Evolutionary conservation across 352 stramenopile genomes (phyloP).

Genomic region (Bremia lactucae): DNA sequence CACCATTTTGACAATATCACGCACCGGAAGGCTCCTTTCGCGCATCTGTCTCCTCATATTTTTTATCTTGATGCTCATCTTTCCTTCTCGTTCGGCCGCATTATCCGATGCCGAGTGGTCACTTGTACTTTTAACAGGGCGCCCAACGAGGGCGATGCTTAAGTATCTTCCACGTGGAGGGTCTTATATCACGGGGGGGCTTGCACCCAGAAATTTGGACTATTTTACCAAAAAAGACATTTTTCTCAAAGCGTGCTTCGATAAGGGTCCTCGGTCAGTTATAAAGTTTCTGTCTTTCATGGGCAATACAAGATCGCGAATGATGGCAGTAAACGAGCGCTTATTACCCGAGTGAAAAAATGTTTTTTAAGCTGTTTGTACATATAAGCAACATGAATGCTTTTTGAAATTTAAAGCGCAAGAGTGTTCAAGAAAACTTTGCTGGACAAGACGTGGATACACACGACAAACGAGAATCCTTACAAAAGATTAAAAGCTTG

Average conservation of each 20-base stretch:
- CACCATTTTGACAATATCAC: too few relatives aligned
- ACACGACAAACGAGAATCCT: constrained; percentile 6
- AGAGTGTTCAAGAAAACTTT: constrained; percentile 47
- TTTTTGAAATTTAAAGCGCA: constrained; percentile 7
- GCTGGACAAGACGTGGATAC: constrained; percentile 17
- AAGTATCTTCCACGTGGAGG: too few relatives aligned
- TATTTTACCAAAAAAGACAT: too few relatives aligned
- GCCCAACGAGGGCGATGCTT: constrained; percentile 3
- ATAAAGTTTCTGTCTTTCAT: constrained; percentile 9
- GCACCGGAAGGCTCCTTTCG: constrained; percentile 65
- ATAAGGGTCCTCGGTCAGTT: constrained; percentile 16
- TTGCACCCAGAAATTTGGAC: too few relatives aligned
- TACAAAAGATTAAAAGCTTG: constrained; percentile 15
- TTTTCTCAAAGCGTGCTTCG: neutral
- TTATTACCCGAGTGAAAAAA: constrained; percentile 19
- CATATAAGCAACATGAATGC: neutral
- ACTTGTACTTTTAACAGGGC: too few relatives aligned
- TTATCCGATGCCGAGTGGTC: too few relatives aligned
- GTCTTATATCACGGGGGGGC: too few relatives aligned
- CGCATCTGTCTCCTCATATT: constrained; percentile 52
- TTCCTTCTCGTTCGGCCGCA: constrained; percentile 74
- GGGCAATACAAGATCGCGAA: constrained; percentile 35
- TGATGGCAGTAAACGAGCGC: constrained; percentile 23
- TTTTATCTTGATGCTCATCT: constrained; percentile 64
- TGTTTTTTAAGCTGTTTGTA: too few relatives aligned